Evolutionary conservation across 108 stramenopile genomes (phyloP), one percentile per base, ranked within the genome.

Genomic region (Schizochytrium sp.): DNA sequence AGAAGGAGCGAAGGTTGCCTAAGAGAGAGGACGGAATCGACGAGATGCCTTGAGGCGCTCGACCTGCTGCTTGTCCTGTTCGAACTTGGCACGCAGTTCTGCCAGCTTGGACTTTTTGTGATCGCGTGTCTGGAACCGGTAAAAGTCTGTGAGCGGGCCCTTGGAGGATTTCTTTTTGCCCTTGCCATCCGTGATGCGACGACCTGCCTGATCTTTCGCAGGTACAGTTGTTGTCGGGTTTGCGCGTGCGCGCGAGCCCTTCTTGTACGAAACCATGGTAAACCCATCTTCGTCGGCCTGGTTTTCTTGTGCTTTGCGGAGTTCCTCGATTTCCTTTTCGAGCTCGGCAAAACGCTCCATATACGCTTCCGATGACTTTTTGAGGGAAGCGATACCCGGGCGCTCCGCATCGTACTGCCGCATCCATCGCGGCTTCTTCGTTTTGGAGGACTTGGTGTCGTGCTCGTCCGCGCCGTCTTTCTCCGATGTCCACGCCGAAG

Each of bases 301-400:
- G n/a, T 34, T 83, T 18, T 47, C 76, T 2, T 53, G 45, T 6
- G 19, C 76, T 45, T 83, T 47, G 76, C 76, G 76, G 18, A 47
- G 76, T 18, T 53, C 28, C 51, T 83, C 76, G 12, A 53, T 53
- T 23, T 83, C 76, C 51, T 83, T 47, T 28, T 83, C 76, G 23
- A 83, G 51, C 51, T 83, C 76, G 12, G 76, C 45, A 83, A 83
- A 83, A 12, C 76, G 76, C 45, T 53, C 76, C 76, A 83, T 83
- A 2, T 83, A 83, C n/a, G 76, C 45, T 23, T 83, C 76, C 4
- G 76, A 83, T 16, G 12, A 12, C 6, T 12, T 6, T 23, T 83
- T 83, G 4, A 83, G 76, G 14, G n/a, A n/a, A 1, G 45, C 51
- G 14, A 4, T 6, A 16, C 76, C 76, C 25, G 76, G 76, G 45